phyloP scores from a whole-genome alignment of 2,329 filamentous ascomycete genomes.

The Hirsutella minnesotensis region DNA sequence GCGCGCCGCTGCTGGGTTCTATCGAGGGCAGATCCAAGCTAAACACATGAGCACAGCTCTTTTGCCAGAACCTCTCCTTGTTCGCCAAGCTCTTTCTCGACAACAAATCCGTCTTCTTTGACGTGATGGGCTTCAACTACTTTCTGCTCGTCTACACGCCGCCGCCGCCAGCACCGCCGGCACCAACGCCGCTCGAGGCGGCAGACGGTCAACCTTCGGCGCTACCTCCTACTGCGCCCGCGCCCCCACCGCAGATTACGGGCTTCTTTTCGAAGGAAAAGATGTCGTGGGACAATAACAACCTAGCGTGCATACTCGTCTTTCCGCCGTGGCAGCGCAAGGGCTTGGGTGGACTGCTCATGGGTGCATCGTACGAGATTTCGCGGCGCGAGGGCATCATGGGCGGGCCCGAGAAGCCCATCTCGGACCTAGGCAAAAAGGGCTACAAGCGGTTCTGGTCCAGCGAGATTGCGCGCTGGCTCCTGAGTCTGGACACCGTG shows the following conservation, averaged over 20 bases:
- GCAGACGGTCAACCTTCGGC: not conserved
- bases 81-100: constrained; percentile 97
- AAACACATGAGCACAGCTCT: too few relatives aligned
- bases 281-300: constrained; percentile 97
- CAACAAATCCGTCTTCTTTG: constrained; percentile 97
- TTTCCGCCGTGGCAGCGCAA: constrained; percentile 94
- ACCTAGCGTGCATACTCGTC: constrained; percentile 87
- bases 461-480: constrained; percentile 66
- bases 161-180: constrained; percentile 13
- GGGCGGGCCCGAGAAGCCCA: constrained; percentile 87
- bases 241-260: constrained; percentile 40
- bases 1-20: too few relatives aligned
- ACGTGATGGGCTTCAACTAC: constrained; percentile 88
- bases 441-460: constrained; percentile 84
- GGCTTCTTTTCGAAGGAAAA: constrained; percentile 99
- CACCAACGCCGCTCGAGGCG: not conserved
- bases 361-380: constrained; percentile 89
- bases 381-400: constrained; percentile 71
- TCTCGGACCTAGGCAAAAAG: constrained; percentile 71
- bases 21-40: too few relatives aligned
- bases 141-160: constrained; percentile 75
- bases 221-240: constrained; percentile 4
- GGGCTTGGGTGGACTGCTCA: constrained; percentile 76
- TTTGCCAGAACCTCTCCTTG: constrained; percentile 88
- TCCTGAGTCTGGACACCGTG: constrained; percentile 33